phyloP scores from a whole-genome alignment of 768 basidiomycete species.

The Fomitopsis pulvina region DNA sequence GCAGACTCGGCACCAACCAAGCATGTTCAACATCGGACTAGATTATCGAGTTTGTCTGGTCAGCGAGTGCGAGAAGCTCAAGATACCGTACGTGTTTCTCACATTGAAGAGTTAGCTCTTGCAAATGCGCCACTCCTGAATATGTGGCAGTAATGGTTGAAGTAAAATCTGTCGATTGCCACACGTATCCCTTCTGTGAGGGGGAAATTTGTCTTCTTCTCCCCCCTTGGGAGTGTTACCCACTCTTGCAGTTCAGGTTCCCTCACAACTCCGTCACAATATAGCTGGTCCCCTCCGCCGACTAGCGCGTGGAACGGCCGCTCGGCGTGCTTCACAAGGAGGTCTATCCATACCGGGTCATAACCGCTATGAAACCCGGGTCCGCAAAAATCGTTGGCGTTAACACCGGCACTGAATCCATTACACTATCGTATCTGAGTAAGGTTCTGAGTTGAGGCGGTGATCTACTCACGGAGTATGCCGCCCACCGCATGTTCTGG shows the following conservation, averaged over 20 bases:
- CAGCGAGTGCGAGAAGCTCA: not conserved
- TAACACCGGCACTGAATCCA: slow-evolving; percentile 84
- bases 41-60: slow-evolving; percentile 46
- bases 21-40: slow-evolving; percentile 87
- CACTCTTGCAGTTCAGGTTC: slow-evolving; percentile 90
- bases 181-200: slow-evolving; percentile 65
- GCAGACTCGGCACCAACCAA: slow-evolving; percentile 38
- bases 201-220: slow-evolving; percentile 49
- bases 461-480: slow-evolving; percentile 61
- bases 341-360: slow-evolving; percentile 90
- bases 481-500: slow-evolving; percentile 89
- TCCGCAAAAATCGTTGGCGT: slow-evolving; percentile 79
- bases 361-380: slow-evolving; percentile 77
- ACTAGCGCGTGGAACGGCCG: slow-evolving; percentile 86
- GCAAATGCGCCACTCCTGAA: slow-evolving; percentile 91
- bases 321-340: slow-evolving; percentile 76
- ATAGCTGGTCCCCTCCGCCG: slow-evolving; percentile 92
- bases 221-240: slow-evolving; percentile 53
- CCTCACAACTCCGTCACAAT: slow-evolving; percentile 74
- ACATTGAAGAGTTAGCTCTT: slow-evolving; percentile 87
- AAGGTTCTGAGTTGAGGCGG: not conserved
- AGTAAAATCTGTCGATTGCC: slow-evolving; percentile 83
- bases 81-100: no score
- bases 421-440: slow-evolving; percentile 53
- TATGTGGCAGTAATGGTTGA: slow-evolving; percentile 83